Base-by-base conservation (phyloP, 2,329 filamentous ascomycete genomes). In the Talaromyces islandicus region DNA sequence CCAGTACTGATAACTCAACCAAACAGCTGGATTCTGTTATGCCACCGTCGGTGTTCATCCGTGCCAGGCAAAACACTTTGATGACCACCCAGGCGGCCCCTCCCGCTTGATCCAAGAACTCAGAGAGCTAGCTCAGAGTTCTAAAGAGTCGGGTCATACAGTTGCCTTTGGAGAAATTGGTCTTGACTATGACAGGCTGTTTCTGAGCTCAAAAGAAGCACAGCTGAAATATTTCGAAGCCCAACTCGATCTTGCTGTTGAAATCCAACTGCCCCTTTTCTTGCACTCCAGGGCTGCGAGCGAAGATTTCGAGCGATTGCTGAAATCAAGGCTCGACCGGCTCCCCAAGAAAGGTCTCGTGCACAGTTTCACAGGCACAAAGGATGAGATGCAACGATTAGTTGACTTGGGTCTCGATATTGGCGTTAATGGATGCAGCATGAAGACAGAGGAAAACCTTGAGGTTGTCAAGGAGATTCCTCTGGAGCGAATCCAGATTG, bases 11-110 rank as follows among this genome's bases (percentile, higher is more conserved):
- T 29, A 27, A 24, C 12, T 2, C 29, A 35, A 24, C 32, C 50
- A 57, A 14, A 57, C 64, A 92, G 90, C 91, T 24, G 89, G 88
- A 21, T 83, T 86, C 35, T 91, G 96, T 69, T 99, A 91, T 74
- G 88, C 89, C 24, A 99, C 94, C 1, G 88, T 96, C 10, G 94
- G 94, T 64, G 91, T 99, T 50, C 94, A 99, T 72, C 94, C 94
- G 14, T 99, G 94, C 76, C 89, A 86, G 64, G 90, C 90, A 66
- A 85, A 88, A 64, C 85, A 89, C 57, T 96, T 99, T 73, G 88
- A 89, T 65, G 77, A 80, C 7, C 75, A 84, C 63, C 60, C 76
- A 72, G 69, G 81, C 73, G 69, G 80, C 72, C 65, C 78, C 68
- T 24, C 71, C 27, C 71, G 72, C 53, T 68, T 80, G 67, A 65